Evolutionary conservation across 495 filamentous ascomycete species (phyloP), one percentile per base, ranked within the genome.

Genomic region (Barbatosphaeria neglecta): DNA sequence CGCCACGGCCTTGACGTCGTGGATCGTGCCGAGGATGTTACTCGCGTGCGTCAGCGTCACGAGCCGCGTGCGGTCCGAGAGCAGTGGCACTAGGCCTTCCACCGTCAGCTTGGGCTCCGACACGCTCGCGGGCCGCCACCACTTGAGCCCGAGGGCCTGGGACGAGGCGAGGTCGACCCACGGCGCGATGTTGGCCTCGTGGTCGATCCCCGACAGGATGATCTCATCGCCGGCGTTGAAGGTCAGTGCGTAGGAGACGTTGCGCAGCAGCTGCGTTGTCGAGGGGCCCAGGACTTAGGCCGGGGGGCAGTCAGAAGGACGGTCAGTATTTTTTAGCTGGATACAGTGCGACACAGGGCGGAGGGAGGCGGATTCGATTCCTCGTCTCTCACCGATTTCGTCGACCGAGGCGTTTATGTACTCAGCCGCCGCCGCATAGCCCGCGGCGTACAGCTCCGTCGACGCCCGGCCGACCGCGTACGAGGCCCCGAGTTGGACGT

Each of bases 251-350:
- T 64, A 69, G 7, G 80, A 80, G 44, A 86, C 72, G 61, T 87
- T 87, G 53, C 80, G 75, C 51, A 86, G 73, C 17, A 86, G 77
- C 59, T 86, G 82, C 1, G 84, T 87, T 18, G 83, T 83, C 18
- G 81, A 83, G 1, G 80, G 56, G 9, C 83, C 80, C 44, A 84
- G 69, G 33, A 78, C 79, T 82, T 51, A 24, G 11, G n/a, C 19
- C 18, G 44, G 6, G 39, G 31, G n/a, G 20, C 10, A 7, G 22
- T 31, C 25, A 20, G 15, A 16, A 1, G 18, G 17, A 46, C 45
- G 42, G 20, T 45, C n/a, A n/a, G n/a, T n/a, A n/a, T n/a, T n/a
- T n/a, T n/a, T n/a, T n/a, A n/a, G n/a, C n/a, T n/a, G n/a, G n/a
- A n/a, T n/a, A n/a, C n/a, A n/a, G n/a, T n/a, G n/a, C n/a, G n/a